Percentiles rank a stretch among this genome's conserved stretches.
phyloP scores from a whole-genome alignment of 2,329 filamentous ascomycete species.

The Cercospora sp. region DNA sequence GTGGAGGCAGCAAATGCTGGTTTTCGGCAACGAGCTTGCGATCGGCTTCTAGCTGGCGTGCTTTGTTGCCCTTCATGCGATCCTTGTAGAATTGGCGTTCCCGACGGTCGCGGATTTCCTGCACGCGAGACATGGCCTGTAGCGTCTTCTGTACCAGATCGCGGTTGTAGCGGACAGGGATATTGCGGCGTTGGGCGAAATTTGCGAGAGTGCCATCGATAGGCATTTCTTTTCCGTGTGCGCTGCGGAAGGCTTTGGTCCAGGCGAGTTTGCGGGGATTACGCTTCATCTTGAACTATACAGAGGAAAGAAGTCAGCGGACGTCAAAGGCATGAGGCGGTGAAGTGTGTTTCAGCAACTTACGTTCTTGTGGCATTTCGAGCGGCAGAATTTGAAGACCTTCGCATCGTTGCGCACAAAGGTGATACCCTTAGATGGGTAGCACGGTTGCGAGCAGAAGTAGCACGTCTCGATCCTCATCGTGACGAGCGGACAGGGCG shows the following conservation, averaged over 20 bases:
- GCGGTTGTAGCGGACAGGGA: constrained; percentile 93
- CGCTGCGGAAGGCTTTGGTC: constrained; percentile 90
- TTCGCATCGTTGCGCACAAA: constrained; percentile 68
- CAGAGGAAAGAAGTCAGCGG: neutral
- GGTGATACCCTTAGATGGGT: constrained; percentile 65
- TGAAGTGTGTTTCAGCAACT: constrained; percentile 5
- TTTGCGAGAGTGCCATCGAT: constrained; percentile 85
- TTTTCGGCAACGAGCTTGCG: constrained; percentile 88
- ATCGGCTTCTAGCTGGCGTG: constrained; percentile 74
- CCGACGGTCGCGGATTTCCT: constrained; percentile 77
- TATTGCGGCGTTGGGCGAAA: constrained; percentile 89
- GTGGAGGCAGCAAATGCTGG: constrained; percentile 78
- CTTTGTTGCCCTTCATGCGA: constrained; percentile 87
- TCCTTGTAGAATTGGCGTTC: constrained; percentile 93
- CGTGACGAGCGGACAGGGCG: constrained; percentile 3
- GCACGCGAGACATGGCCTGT: constrained; percentile 86
- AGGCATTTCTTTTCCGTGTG: constrained; percentile 79
- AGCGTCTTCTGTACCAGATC: constrained; percentile 84
- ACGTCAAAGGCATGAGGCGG: neutral
- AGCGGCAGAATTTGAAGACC: constrained; percentile 66
- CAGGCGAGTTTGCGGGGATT: constrained; percentile 95
- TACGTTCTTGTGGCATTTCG: constrained; percentile 64
- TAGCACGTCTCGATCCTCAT: constrained; percentile 65
- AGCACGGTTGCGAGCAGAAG: constrained; percentile 69
- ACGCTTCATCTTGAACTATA: constrained; percentile 91